A percentile compares a stretch with the other conserved stretches of the same genome.
phyloP scores from a whole-genome alignment of 306 rosid species.

The Castanea mollissima region DNA sequence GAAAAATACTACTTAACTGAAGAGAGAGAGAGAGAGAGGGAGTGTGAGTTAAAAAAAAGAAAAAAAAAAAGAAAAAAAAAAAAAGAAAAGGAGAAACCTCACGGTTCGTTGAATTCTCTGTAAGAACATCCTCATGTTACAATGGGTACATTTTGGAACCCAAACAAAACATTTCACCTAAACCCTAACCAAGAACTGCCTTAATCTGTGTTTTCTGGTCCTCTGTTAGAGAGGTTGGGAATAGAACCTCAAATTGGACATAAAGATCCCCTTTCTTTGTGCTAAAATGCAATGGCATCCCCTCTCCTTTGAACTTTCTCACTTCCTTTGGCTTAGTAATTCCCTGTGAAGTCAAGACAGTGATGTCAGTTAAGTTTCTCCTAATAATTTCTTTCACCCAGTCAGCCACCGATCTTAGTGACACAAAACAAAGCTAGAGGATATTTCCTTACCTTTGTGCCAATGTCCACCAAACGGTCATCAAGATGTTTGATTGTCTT shows the following conservation, averaged over 20 bases:
- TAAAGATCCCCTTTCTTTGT: slow-evolving; percentile 84
- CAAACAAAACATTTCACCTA: slow-evolving; percentile 18
- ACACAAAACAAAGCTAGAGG: not conserved
- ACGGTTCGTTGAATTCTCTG: slow-evolving; percentile 20
- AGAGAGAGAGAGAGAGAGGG: too few species aligned
- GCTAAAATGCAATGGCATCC: slow-evolving; percentile 94
- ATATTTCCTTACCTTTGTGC: slow-evolving; percentile 68
- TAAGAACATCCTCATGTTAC: slow-evolving; percentile 31
- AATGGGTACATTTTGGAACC: slow-evolving; percentile 16
- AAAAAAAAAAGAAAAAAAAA: too few species aligned
- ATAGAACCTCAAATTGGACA: slow-evolving; percentile 78
- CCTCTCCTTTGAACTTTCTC: slow-evolving; percentile 89
- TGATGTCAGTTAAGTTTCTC: slow-evolving; percentile 14
- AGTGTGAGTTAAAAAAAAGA: too few species aligned
- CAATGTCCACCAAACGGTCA: slow-evolving; percentile 75
- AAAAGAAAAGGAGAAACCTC: not conserved
- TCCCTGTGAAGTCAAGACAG: slow-evolving; percentile 48
- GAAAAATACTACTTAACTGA: not conserved
- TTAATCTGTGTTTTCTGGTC: slow-evolving; percentile 79
- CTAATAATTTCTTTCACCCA: not conserved
- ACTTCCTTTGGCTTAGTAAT: slow-evolving; percentile 91
- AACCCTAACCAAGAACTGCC: slow-evolving; percentile 62
- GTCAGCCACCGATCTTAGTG: not conserved
- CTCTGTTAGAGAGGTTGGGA: slow-evolving; percentile 74
- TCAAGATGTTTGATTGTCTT: slow-evolving; percentile 85